Base-by-base conservation (phyloP, 75 land plant genomes). In the Pseudotsuga menziesii region DNA sequence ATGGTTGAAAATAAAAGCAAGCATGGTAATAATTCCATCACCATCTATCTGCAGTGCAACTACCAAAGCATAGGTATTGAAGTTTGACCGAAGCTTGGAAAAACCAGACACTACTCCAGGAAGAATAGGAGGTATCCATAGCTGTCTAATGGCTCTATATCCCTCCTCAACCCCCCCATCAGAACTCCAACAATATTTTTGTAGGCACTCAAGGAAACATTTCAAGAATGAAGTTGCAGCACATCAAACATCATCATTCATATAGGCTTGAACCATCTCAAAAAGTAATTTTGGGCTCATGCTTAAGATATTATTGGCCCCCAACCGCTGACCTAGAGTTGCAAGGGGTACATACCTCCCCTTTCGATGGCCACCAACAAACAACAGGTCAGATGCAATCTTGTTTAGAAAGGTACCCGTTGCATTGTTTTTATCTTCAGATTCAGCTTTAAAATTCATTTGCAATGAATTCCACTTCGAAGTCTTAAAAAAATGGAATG, bases 221-320 rank as follows among this genome's bases (percentile, higher is more conserved):
- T 94, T 97, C 75, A 97, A 67, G 78, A 97, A 97, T 70, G 98
- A 81, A 58, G 98, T 94, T 61, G 85, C 98, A 80, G 96, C 89
- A 82, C 92, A 94, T 82, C 99, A 97, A 14, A 97, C 96, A 82
- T 94, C 99, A 88, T 97, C 99, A 87, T 97, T 98, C 23, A 85
- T 81, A 77, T 92, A 91, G 8, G 94, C 95, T 72, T 89, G 76
- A 32, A 81, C 58, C 3, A 94, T 91, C 76, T 97, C 90, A 78
- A 77, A 89, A 16, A 97, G 81, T 75, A 97, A 78, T 63, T 82
- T 75, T 29, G 92, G 90, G 54, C 83, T 89, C 88, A 94, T 85
- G 36, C 74, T 74, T 57, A 97, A 70, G 35, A 97, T 67, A 44
- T 83, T 79, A 56, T 82, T 88, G 48, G 99, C 92, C 54, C 99